Percentiles rank a stretch among this genome's conserved stretches.
Conservation (phyloP, 164 flowering plant species). For the Taxillus chinensis region DNA sequence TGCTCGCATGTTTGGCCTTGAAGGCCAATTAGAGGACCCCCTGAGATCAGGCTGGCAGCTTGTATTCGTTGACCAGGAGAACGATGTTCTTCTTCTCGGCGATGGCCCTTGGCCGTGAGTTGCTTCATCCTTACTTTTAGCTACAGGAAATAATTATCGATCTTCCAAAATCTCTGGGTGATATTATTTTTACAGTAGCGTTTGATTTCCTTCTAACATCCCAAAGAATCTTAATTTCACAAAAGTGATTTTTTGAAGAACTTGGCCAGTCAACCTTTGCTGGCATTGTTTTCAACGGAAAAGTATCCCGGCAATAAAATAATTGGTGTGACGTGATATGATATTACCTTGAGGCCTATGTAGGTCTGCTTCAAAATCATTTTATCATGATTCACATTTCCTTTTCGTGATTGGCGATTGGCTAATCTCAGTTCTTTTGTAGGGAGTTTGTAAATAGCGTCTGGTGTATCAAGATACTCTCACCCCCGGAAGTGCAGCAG, state of each 20-base stretch:
- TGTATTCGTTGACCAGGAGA: constrained; percentile 92
- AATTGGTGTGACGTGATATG: too few relatives aligned
- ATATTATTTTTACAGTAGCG: too few relatives aligned
- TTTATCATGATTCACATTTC: too few relatives aligned
- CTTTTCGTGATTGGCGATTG: neutral
- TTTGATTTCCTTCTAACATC: too few relatives aligned
- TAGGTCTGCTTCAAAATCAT: too few relatives aligned
- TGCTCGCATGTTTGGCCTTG: constrained; percentile 79
- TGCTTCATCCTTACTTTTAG: neutral
- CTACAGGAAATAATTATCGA: constrained; percentile 12
- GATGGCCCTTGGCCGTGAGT: constrained; percentile 94
- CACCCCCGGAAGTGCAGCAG: constrained; percentile 62
- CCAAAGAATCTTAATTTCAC: too few relatives aligned
- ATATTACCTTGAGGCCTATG: too few relatives aligned
- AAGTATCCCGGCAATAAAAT: too few relatives aligned
- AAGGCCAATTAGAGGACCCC: constrained; percentile 75
- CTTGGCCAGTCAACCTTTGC: too few relatives aligned
- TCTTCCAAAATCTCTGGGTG: neutral
- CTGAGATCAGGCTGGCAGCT: constrained; percentile 99
- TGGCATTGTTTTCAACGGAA: too few relatives aligned
- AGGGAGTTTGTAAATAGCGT: constrained; percentile 80
- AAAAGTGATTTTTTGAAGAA: too few relatives aligned
- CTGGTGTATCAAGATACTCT: constrained; percentile 85
- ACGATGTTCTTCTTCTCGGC: constrained; percentile 86
- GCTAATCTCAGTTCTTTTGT: constrained; percentile 10